phyloP scores from a whole-genome alignment of 2,329 filamentous ascomycete genomes.

The Xylaria sp. region DNA sequence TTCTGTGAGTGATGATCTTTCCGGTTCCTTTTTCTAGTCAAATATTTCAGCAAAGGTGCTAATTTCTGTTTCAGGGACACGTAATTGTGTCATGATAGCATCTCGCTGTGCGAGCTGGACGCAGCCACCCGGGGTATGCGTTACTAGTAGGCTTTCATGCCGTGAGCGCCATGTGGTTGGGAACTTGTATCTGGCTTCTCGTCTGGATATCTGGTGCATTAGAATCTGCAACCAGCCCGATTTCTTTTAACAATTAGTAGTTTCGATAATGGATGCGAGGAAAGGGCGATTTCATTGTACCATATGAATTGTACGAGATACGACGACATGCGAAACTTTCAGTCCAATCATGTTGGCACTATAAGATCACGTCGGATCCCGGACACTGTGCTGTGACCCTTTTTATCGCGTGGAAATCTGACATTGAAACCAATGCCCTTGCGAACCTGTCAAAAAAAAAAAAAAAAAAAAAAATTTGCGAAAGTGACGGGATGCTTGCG shows the following conservation, averaged over 20 bases:
- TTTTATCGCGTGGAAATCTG: no score
- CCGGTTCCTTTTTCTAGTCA: background rate
- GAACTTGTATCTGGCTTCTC: background rate
- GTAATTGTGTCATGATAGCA: slow-evolving; percentile 15
- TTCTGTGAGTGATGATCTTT: slow-evolving; percentile 62
- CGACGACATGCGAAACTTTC: slow-evolving; percentile 6
- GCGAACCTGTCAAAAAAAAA: no score
- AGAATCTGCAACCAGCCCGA: background rate
- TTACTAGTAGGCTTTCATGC: background rate
- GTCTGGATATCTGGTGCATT: background rate
- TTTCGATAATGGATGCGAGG: background rate
- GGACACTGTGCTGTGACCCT: background rate
- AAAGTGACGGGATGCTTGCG: no score
- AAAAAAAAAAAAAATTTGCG: no score
- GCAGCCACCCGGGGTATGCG: background rate
- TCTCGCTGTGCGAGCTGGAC: background rate
- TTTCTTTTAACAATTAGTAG: background rate
- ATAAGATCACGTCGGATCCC: background rate
- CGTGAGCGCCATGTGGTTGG: background rate
- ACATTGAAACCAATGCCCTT: no score
- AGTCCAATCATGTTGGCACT: background rate
- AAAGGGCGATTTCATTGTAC: background rate
- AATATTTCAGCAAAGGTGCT: background rate
- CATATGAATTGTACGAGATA: slow-evolving; percentile 22
- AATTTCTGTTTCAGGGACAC: slow-evolving; percentile 29